Evolutionary conservation across 495 filamentous ascomycete genomes (phyloP).

Genomic region (Apodospora peruviana): DNA sequence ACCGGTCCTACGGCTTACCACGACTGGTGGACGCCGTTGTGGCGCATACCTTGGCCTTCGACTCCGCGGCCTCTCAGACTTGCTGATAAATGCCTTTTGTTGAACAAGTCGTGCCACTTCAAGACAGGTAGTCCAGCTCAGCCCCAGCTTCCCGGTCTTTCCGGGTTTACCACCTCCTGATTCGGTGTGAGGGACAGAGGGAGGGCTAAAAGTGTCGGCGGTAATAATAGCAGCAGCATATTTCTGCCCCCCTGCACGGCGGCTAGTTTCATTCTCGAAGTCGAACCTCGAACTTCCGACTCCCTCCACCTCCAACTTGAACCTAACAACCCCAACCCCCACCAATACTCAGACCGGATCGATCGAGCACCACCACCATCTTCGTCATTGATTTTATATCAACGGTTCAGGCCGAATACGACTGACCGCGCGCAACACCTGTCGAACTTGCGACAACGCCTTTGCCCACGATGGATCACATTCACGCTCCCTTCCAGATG

Average conservation of each 20-base stretch:
- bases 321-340: not conserved
- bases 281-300: conserved; percentile 1
- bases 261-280: conserved; percentile 10
- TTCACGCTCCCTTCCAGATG: conserved; percentile 43
- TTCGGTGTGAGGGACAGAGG: conserved; percentile 12
- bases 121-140: conserved; percentile 9
- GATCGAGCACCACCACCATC: too few relatives aligned
- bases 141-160: conserved; percentile 16
- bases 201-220: conserved; percentile 8
- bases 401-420: too few relatives aligned
- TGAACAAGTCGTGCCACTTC: not conserved
- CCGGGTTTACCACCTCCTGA: conserved; percentile 15
- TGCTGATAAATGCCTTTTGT: conserved; percentile 1
- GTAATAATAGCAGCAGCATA: conserved; percentile 22
- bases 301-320: conserved; percentile 2
- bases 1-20: not conserved
- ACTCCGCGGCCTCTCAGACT: not conserved
- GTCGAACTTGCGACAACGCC: too few relatives aligned
- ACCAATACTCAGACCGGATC: not conserved
- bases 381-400: too few relatives aligned
- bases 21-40: not conserved
- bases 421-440: too few relatives aligned
- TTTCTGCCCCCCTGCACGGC: conserved; percentile 5
- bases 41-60: not conserved
- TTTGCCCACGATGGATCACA: conserved; percentile 40